phyloP scores from a whole-genome alignment of 371 early-diverging fungal genomes.

The Mucor saturninus region DNA sequence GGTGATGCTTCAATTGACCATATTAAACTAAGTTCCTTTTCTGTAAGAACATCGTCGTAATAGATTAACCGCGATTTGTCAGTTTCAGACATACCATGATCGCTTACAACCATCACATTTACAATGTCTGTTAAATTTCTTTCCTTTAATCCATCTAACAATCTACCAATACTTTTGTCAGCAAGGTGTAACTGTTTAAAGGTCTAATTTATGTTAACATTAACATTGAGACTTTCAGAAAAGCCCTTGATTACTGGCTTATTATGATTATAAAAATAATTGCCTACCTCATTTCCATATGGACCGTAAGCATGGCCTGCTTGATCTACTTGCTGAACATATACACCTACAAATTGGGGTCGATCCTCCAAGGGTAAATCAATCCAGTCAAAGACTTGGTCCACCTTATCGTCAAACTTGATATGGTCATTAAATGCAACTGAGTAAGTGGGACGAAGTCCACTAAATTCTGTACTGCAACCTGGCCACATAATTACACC shows the following conservation, averaged over 20 bases:
- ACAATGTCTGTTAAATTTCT: slow-evolving; percentile 73
- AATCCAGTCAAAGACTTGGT: slow-evolving; percentile 77
- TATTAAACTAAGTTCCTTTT: slow-evolving; percentile 38
- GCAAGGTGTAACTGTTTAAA: slow-evolving; percentile 45
- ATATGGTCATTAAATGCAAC: slow-evolving; percentile 59
- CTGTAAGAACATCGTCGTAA: slow-evolving; percentile 69
- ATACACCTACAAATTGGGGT: slow-evolving; percentile 80
- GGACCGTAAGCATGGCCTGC: slow-evolving; percentile 87
- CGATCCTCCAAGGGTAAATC: slow-evolving; percentile 72
- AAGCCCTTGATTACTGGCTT: neutral
- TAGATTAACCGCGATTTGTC: slow-evolving; percentile 61
- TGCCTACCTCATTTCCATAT: slow-evolving; percentile 60
- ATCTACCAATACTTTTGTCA: slow-evolving; percentile 70
- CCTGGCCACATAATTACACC: slow-evolving; percentile 94
- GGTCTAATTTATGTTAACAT: slow-evolving; percentile 29
- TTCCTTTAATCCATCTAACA: slow-evolving; percentile 60
- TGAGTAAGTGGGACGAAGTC: slow-evolving; percentile 66
- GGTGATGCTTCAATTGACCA: slow-evolving; percentile 40
- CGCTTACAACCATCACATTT: slow-evolving; percentile 88
- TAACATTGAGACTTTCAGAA: slow-evolving; percentile 1
- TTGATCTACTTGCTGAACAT: slow-evolving; percentile 83
- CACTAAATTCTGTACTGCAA: slow-evolving; percentile 59
- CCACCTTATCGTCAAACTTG: slow-evolving; percentile 63
- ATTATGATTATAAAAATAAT: neutral
- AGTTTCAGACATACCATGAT: slow-evolving; percentile 90